Evolutionary conservation across 768 basidiomycete species (phyloP).

Genomic region (Suillus americanus): DNA sequence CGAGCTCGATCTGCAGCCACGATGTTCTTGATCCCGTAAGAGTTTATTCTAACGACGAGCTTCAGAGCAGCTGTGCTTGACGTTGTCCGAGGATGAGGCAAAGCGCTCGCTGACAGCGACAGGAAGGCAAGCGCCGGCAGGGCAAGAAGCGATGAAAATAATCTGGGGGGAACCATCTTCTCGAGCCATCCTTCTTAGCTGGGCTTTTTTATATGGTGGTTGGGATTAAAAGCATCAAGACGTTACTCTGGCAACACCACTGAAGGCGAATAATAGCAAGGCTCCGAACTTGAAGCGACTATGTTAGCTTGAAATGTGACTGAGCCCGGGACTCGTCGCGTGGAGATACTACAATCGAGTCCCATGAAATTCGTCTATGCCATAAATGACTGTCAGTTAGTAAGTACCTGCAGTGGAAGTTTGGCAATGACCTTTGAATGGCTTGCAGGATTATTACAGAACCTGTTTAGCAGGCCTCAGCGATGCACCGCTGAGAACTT

Average conservation of each 20-base stretch:
- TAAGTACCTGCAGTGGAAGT: not conserved
- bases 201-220: not conserved
- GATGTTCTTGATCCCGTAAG: not conserved
- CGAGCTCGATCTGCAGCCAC: slow-evolving; percentile 7
- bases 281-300: not conserved
- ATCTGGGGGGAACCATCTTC: slow-evolving; percentile 9
- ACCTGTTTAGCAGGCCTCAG: not conserved
- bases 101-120: not conserved
- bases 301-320: no score
- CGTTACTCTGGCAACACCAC: not conserved
- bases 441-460: not conserved
- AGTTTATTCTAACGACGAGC: slow-evolving; percentile 6
- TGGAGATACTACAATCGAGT: not conserved
- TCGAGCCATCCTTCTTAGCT: not conserved
- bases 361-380: not conserved
- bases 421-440: not conserved
- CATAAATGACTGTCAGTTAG: not conserved
- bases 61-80: not conserved
- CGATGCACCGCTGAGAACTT: not conserved
- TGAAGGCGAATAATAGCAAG: not conserved
- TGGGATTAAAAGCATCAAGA: no score
- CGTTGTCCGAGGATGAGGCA: not conserved
- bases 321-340: not conserved
- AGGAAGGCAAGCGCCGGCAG: slow-evolving; percentile 2
- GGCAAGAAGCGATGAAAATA: not conserved